These are phyloP conservation scores for Hypoxylon lienhwacheense DNA, from an alignment of 495 filamentous ascomycete species.

Conservation along the genomic window DNA sequence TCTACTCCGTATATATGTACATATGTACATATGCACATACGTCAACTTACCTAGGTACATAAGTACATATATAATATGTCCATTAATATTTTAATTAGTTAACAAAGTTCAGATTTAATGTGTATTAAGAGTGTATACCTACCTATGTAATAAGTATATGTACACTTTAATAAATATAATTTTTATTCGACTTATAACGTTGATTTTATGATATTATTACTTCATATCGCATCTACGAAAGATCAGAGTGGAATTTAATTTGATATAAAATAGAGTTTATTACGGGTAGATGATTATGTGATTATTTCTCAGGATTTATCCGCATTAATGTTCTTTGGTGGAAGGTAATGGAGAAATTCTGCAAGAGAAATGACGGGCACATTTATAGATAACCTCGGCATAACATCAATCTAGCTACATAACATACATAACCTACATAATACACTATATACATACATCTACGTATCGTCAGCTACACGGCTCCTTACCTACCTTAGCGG, in stretches of 20 bases:
- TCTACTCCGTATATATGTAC: background rate
- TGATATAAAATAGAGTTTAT: too few relatives aligned
- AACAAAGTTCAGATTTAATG: too few relatives aligned
- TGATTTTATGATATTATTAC: too few relatives aligned
- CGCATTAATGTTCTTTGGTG: background rate
- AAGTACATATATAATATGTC: too few relatives aligned
- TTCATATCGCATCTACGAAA: too few relatives aligned
- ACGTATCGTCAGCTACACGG: background rate
- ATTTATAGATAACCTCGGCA: slow-evolving; percentile 18
- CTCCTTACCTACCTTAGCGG: background rate
- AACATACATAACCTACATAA: background rate
- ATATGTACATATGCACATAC: background rate
- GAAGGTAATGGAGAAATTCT: background rate
- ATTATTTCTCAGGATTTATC: slow-evolving; percentile 18
- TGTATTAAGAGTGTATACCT: too few relatives aligned
- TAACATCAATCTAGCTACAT: background rate
- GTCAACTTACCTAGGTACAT: background rate
- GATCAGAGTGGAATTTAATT: too few relatives aligned
- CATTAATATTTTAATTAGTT: too few relatives aligned
- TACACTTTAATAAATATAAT: too few relatives aligned
- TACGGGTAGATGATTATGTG: too few relatives aligned
- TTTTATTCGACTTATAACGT: too few relatives aligned
- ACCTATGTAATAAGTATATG: too few relatives aligned
- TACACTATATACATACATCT: background rate
- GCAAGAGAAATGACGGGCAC: slow-evolving; percentile 21